Conservation (phyloP, 1,284 basidiomycete genomes). For the Vanrija humicola region DNA sequence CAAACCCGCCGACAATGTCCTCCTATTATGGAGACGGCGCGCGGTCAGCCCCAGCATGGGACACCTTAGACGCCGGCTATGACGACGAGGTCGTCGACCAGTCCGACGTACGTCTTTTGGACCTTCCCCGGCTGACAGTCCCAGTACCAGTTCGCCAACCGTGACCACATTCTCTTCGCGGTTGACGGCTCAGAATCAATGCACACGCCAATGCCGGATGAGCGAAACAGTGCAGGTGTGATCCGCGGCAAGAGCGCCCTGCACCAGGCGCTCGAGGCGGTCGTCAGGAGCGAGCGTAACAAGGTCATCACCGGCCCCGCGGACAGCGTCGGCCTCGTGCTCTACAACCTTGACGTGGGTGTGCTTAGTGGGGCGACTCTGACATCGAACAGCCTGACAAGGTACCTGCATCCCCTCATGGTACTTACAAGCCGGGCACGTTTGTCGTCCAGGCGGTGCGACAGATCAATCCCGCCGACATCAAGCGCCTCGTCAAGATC, state of each 20-base stretch:
- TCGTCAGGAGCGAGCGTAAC: conserved; percentile 76
- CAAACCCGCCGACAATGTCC: conserved; percentile 25
- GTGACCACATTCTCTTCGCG: conserved; percentile 83
- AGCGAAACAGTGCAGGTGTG: conserved; percentile 22
- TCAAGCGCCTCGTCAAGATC: conserved; percentile 58
- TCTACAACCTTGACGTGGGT: conserved; percentile 80
- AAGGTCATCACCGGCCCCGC: conserved; percentile 84
- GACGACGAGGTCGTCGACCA: conserved; percentile 39
- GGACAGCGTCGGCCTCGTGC: conserved; percentile 80
- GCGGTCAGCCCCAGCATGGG: conserved; percentile 38
- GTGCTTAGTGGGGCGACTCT: background rate
- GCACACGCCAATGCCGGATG: conserved; percentile 63
- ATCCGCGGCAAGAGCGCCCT: conserved; percentile 47
- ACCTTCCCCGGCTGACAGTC: background rate
- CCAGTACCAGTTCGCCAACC: conserved; percentile 67
- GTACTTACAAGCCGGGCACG: conserved; percentile 58
- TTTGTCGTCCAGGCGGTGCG: conserved; percentile 71
- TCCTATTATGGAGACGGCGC: conserved; percentile 37
- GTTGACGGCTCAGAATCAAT: conserved; percentile 90
- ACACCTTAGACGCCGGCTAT: conserved; percentile 29
- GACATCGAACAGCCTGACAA: conserved; percentile 11
- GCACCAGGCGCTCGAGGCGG: conserved; percentile 68
- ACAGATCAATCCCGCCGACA: conserved; percentile 72
- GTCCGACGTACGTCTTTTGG: conserved; percentile 33
- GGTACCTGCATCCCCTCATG: conserved; percentile 43